phyloP scores from a whole-genome alignment of 768 basidiomycete species.

The Boletus edulis region DNA sequence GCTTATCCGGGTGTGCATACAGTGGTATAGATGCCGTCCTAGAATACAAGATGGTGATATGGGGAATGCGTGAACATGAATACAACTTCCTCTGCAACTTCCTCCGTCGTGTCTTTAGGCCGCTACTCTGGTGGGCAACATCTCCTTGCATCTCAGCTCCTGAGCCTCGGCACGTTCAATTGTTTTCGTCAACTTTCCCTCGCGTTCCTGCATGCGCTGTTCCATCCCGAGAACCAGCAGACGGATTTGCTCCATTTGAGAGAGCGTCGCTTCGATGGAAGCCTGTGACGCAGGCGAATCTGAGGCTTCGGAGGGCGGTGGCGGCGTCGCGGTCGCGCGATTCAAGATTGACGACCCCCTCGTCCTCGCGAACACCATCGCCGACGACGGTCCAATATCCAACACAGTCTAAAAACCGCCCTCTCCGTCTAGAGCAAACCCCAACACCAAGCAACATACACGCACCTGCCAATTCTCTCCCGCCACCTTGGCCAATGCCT shows the following conservation, averaged over 20 bases:
- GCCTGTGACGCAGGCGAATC: constrained; percentile 21
- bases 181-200: constrained; percentile 58
- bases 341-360: constrained; percentile 29
- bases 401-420: constrained; percentile 22
- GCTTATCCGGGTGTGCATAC: constrained; percentile 1
- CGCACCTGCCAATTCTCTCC: constrained; percentile 84
- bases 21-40: constrained; percentile 15
- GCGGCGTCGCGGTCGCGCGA: constrained; percentile 18
- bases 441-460: background rate
- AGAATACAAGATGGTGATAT: constrained; percentile 23
- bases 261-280: constrained; percentile 41
- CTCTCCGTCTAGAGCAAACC: background rate
- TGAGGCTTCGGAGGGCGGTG: constrained; percentile 13
- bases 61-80: constrained; percentile 12
- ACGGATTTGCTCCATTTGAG: constrained; percentile 68
- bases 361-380: constrained; percentile 27
- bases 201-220: constrained; percentile 60
- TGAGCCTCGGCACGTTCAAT: constrained; percentile 62
- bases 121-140: constrained; percentile 22
- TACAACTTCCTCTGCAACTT: constrained; percentile 1
- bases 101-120: constrained; percentile 1
- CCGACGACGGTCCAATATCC: constrained; percentile 35
- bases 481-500: constrained; percentile 63
- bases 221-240: constrained; percentile 75
- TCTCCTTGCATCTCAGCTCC: constrained; percentile 47